Evolutionary conservation across 768 basidiomycete species (phyloP).

Genomic region (Pleurotus pulmonarius): DNA sequence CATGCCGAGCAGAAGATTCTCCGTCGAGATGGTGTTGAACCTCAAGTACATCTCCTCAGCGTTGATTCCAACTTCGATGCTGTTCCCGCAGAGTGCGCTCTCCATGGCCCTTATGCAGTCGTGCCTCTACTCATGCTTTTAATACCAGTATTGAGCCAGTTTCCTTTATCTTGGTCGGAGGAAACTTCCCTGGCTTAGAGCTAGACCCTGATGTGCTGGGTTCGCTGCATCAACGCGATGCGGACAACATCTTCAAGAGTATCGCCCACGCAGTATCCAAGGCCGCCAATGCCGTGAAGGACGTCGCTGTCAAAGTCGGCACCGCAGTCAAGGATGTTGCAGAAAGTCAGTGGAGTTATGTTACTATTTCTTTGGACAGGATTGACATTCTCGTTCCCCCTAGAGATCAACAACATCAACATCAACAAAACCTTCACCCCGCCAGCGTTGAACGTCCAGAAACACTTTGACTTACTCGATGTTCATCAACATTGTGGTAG

Average conservation of each 20-base stretch:
- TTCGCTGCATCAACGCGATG: neutral
- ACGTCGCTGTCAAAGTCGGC: constrained; percentile 3
- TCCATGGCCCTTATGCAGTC: neutral
- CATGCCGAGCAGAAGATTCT: constrained; percentile 17
- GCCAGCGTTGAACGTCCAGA: neutral
- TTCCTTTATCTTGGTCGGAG: constrained; percentile 1
- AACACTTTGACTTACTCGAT: constrained; percentile 1
- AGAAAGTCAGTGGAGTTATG: neutral
- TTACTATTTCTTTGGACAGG: neutral
- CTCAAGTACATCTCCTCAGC: constrained; percentile 27
- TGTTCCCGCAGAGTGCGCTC: constrained; percentile 7
- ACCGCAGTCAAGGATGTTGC: constrained; percentile 2
- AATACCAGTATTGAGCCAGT: neutral
- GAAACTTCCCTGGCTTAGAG: neutral
- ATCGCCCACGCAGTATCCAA: neutral
- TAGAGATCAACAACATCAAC: constrained; percentile 5
- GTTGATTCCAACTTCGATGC: constrained; percentile 30
- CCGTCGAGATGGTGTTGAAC: constrained; percentile 19
- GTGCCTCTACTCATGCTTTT: neutral
- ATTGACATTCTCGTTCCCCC: neutral
- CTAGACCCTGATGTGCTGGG: neutral
- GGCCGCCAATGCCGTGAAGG: constrained; percentile 3
- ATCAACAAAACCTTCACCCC: constrained; percentile 4
- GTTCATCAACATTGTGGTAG: constrained; percentile 3
- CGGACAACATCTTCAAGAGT: constrained; percentile 3